A percentile compares a stretch with the other conserved stretches of the same genome.
phyloP scores from a whole-genome alignment of 2,329 filamentous ascomycete genomes.

The Alternaria burnsii region DNA sequence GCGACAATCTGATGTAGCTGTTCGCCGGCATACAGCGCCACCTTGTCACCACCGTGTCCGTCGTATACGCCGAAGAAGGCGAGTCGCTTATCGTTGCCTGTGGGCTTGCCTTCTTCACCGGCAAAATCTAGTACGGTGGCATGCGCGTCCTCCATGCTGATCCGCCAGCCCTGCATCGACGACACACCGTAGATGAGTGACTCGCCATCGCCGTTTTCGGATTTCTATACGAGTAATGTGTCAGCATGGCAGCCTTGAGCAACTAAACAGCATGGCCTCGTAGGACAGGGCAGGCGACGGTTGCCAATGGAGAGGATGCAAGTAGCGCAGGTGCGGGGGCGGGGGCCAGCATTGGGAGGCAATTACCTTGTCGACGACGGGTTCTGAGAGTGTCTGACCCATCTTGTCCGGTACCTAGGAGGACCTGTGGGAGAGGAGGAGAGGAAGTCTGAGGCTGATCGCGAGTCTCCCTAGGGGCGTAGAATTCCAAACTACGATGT shows the following conservation, averaged over 20 bases:
- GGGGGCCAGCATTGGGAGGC: constrained; percentile 31
- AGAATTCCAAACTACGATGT: constrained; percentile 42
- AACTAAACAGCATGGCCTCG: constrained; percentile 3
- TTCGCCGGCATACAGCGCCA: constrained; percentile 90
- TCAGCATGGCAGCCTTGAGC: constrained; percentile 9
- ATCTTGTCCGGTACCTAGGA: constrained; percentile 62
- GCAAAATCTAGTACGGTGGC: constrained; percentile 85
- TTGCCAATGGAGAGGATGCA: constrained; percentile 13
- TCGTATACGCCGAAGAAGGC: constrained; percentile 99
- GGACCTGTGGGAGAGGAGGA: constrained; percentile 34
- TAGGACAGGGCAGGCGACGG: constrained; percentile 18
- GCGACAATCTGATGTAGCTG: constrained; percentile 93
- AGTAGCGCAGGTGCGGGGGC: constrained; percentile 40
- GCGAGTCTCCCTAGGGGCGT: constrained; percentile 39
- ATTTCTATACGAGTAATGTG: constrained; percentile 67
- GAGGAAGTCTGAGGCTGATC: constrained; percentile 32
- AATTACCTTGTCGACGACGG: constrained; percentile 97
- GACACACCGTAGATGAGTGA: constrained; percentile 92
- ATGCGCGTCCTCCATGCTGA: constrained; percentile 99
- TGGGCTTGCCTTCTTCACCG: constrained; percentile 62
- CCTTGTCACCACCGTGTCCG: constrained; percentile 96
- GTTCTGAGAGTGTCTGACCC: constrained; percentile 99
- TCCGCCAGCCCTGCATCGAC: constrained; percentile 99
- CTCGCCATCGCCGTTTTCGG: constrained; percentile 90
- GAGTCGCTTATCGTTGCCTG: constrained; percentile 74